Base-by-base conservation (phyloP, 331 rosid species). In the Pyracantha coccinea region DNA sequence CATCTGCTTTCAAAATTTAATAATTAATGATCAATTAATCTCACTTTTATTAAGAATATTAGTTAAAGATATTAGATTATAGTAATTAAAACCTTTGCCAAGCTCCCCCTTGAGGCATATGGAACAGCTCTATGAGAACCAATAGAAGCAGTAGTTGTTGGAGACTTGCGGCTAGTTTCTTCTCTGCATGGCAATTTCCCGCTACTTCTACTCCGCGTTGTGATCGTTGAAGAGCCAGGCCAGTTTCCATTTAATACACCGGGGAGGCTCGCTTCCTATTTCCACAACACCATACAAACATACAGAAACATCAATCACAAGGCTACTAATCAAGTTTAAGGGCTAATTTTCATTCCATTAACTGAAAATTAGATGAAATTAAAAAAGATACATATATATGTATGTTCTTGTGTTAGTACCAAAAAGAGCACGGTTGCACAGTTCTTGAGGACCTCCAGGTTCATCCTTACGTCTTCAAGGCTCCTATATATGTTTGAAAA, bases 391-490 rank as follows among this genome's bases (percentile, higher is more conserved):
- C 44, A 35, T 5, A 31, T 35, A 8, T 33, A 2, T 38, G 44
- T 38, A 9, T 38, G 13, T 38, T 38, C 15, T 16, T n/a, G 11
- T 6, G 32, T 13, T 7, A 66, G 32, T 86, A 95, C 99, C 97
- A 95, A 79, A 82, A 95, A 89, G 11, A 95, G 84, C 75, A 92
- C 99, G 1, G 97, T 95, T 16, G 99, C 98, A 62, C 98, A 93
- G 28, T 92, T 85, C 87, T 95, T 95, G 77, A 95, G 83, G 27
- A 95, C 98, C 87, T 95, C 99, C 85, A 95, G 82, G 78, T 95
- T 95, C 99, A 95, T 92, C n/a, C 99, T 86, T 71, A 92, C 99
- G 72, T 95, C 99, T 58, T 95, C 99, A 33, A 95, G 91, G 78
- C 99, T 95, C 86, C 99, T 93, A 88, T 67, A 7, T 11, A 27